These are phyloP conservation scores for Gracilariopsis chorda DNA, from an alignment of 23 red algal species.

Conservation along the genomic window DNA sequence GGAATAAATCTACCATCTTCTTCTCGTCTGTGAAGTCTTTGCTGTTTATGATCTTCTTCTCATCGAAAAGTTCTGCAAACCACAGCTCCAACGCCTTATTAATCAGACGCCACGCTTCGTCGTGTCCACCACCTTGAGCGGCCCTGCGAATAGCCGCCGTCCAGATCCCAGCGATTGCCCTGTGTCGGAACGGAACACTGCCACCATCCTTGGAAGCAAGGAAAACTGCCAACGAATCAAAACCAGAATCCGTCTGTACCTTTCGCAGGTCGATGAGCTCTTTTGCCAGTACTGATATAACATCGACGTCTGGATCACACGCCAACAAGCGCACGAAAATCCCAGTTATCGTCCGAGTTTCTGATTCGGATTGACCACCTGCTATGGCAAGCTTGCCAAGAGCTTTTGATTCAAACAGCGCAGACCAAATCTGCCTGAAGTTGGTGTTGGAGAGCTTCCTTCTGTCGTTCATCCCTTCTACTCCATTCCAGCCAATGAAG, in stretches of 20 bases:
- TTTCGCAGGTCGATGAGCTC: conserved; percentile 16
- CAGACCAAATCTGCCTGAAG: neutral
- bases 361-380: neutral
- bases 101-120: neutral
- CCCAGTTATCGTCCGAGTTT: conserved; percentile 5
- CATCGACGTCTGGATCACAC: neutral
- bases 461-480: neutral
- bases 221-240: conserved; percentile 29
- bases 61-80: neutral
- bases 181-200: conserved; percentile 10
- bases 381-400: neutral
- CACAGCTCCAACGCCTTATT: neutral
- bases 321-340: conserved; percentile 14
- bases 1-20: neutral
- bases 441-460: neutral
- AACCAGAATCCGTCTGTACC: neutral
- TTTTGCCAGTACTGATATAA: neutral
- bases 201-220: neutral
- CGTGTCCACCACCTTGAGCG: neutral
- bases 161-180: conserved; percentile 39
- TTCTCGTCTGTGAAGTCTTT: neutral
- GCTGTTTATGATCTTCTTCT: neutral
- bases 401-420: conserved; percentile 26
- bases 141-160: neutral
- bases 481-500: neutral